Evolutionary conservation across 352 stramenopile genomes (phyloP).

Genomic region (Phytophthora megakarya): DNA sequence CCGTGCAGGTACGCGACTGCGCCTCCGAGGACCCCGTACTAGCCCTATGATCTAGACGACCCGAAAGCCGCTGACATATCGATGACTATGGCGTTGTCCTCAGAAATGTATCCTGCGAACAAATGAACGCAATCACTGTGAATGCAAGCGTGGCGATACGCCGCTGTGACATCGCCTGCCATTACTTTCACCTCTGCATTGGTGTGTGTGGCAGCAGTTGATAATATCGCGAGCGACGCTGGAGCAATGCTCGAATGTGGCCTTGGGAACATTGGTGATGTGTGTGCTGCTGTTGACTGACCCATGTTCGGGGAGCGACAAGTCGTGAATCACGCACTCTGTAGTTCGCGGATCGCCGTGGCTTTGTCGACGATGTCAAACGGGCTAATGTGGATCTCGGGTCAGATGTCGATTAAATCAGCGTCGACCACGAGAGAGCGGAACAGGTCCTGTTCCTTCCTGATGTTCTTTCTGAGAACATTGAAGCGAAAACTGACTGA

Average conservation of each 20-base stretch:
- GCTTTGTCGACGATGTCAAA: not conserved
- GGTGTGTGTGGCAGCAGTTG: not conserved
- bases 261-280: not conserved
- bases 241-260: constrained; percentile 7
- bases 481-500: not conserved
- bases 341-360: not conserved
- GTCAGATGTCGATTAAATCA: constrained; percentile 11
- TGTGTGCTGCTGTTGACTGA: not conserved
- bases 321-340: not conserved
- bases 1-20: constrained; percentile 20
- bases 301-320: not conserved
- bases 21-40: constrained; percentile 16
- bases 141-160: constrained; percentile 13
- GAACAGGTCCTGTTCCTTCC: not conserved
- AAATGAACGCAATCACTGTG: constrained; percentile 9
- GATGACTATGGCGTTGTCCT: constrained; percentile 20
- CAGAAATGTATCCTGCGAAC: not conserved
- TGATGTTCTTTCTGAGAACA: not conserved
- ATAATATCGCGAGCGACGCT: constrained; percentile 6
- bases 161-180: constrained; percentile 13
- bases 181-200: not conserved
- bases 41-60: not conserved
- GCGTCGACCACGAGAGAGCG: constrained; percentile 2
- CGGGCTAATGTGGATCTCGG: constrained; percentile 5
- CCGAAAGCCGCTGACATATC: constrained; percentile 18